Base-by-base conservation (phyloP, 495 filamentous ascomycete species). In the Achaetomiella virescens region DNA sequence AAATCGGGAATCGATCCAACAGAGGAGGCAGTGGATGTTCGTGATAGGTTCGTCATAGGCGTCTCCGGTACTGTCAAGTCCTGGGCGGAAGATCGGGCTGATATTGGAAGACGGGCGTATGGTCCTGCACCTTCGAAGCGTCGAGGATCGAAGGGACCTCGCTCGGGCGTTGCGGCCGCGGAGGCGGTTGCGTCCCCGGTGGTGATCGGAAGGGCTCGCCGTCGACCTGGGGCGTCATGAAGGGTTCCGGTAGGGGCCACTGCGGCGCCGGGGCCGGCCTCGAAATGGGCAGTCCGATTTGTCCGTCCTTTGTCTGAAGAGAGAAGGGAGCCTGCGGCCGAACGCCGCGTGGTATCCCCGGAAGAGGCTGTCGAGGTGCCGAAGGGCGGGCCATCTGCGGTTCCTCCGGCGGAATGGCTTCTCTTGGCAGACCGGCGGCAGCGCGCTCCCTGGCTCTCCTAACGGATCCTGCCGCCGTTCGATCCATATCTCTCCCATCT, bases 131-230 rank as follows among this genome's bases (percentile, higher is more conserved):
- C 48, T 68, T 76, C 55, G 70, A 79, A 43, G 64, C 66, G 69
- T 78, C 78, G 45, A 75, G 66, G 42, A 78, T 80, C 40, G 71
- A 81, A 48, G 73, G 81, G 40, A 80, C 81, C 66, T 72, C 72
- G 62, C 74, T 83, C 58, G 86, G 86, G 38, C 84, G 79, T 35
- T 81, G 82, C 21, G 87, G 87, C 58, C 86, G 77, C 67, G 81
- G 81, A 11, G 86, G 86, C 40, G 84, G 79, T 59, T 80, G 77
- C 29, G 75, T 72, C 8, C 78, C 78, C 5, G 66, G 62, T 24
- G 77, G 69, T 60, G 79, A 75, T 61, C 76, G 70, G 52, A 78
- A 79, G 41, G 70, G 58, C 60, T 71, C 58, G 61, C 71, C 49
- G 66, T 63, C 64, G 59, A 60, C 43, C 47, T 58, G 64, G 52